Conservation (phyloP, 1,284 basidiomycete species). For the Fomes fomentarius region DNA sequence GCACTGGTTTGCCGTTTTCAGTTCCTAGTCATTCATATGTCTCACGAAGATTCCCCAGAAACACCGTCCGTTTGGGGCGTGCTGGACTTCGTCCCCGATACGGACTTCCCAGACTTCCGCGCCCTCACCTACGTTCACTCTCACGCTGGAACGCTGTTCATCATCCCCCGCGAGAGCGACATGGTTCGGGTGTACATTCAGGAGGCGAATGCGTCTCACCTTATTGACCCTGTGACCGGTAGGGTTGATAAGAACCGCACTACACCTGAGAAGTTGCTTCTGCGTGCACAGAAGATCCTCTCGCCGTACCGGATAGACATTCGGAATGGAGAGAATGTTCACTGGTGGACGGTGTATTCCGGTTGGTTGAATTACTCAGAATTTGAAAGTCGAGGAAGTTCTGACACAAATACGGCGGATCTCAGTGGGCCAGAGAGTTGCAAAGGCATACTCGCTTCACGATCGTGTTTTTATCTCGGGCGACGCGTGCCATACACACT, state of each 20-base stretch:
- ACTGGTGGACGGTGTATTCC: conserved; percentile 86
- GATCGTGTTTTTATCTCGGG: conserved; percentile 83
- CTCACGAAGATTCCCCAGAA: conserved; percentile 38
- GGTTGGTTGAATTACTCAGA: conserved; percentile 34
- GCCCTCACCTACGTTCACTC: conserved; percentile 67
- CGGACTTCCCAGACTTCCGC: conserved; percentile 84
- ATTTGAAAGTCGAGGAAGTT: neutral
- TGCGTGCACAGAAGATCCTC: conserved; percentile 68
- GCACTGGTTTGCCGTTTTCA: conserved; percentile 47
- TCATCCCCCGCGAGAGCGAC: conserved; percentile 78
- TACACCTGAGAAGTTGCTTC: conserved; percentile 63
- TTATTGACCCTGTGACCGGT: conserved; percentile 51
- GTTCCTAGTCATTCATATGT: too few species aligned
- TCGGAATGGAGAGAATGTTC: conserved; percentile 50
- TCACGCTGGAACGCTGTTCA: conserved; percentile 58
- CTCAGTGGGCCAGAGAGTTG: conserved; percentile 75
- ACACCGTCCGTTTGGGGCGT: conserved; percentile 84
- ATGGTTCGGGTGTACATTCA: conserved; percentile 79
- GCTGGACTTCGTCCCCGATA: conserved; percentile 68
- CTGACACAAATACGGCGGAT: too few species aligned
- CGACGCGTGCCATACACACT: conserved; percentile 85
- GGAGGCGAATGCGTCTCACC: conserved; percentile 60
- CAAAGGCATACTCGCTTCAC: conserved; percentile 63
- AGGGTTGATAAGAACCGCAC: conserved; percentile 65
- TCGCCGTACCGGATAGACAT: conserved; percentile 67